Evolutionary conservation across 1,139 yeast genomes (phyloP), one percentile per base, ranked within the genome.

Genomic region (Hyphopichia burtonii): DNA sequence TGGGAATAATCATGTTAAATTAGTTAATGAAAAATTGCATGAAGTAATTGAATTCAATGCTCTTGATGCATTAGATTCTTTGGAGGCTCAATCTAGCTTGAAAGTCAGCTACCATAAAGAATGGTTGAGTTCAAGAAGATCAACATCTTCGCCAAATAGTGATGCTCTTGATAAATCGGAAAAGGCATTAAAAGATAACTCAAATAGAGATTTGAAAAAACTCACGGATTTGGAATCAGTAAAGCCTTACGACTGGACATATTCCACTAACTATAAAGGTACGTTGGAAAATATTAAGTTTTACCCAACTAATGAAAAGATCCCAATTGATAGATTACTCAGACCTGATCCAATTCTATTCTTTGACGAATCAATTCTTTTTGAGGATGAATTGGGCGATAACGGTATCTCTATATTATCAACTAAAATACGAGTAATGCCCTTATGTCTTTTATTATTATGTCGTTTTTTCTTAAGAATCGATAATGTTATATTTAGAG

Each of bases 241-340:
- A 39, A 86, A 86, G 54, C 95, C 96, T 2, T 94, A 81, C 61
- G 99, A 93, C 65, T 93, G 99, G 99, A 93, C 99, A 0, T 93
- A 93, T 59, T 80, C 96, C 0, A 82, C 96, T 0, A 68, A 73
- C 39, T 93, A 91, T 59, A 74, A 71, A 44, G 99, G 98, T 0
- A 76, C 84, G 0, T 39, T 56, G 3, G 34, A 43, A 4, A 56
- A 59, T 14, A 46, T 63, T 17, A 42, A 47, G 2, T 66, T 69
- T 42, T 25, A 23, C 1, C 41, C 49, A 2, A 56, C 68, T 1
- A 43, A 53, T 3, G 61, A 59, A 5, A 55, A 58, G 34, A 77
- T 93, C 12, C 99, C 99, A 0, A 55, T 87, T 18, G 80, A 80
- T 17, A 80, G 83, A 58, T 70, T 93, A 39, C 71, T 80, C 38